Evolutionary conservation across 2,329 filamentous ascomycete species (phyloP).

Genomic region (Colletotrichum tropicicola): DNA sequence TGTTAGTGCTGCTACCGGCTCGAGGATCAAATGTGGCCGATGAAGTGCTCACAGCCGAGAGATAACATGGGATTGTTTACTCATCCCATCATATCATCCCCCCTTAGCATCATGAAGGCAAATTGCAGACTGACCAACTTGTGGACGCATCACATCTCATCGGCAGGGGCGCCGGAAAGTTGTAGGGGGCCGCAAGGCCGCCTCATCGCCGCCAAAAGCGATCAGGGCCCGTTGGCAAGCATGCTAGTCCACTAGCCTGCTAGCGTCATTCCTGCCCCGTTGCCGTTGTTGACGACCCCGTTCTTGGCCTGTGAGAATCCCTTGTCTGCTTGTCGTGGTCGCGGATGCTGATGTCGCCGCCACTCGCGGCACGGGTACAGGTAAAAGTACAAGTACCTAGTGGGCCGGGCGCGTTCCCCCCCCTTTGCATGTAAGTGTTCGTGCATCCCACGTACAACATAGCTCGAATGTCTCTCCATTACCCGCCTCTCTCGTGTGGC

Average conservation of each 20-base stretch:
- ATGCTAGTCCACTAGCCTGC: constrained; percentile 1
- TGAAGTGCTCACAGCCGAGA: too few species aligned
- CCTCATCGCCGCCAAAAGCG: constrained; percentile 15
- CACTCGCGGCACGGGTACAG: not conserved
- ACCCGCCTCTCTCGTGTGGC: not conserved
- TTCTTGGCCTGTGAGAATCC: constrained; percentile 26
- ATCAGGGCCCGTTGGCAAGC: constrained; percentile 22
- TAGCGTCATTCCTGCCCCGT: constrained; percentile 27
- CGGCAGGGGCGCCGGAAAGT: constrained; percentile 26
- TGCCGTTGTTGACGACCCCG: constrained; percentile 11
- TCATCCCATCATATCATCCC: not conserved
- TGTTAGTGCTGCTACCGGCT: not conserved
- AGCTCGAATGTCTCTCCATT: constrained; percentile 17
- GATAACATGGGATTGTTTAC: constrained; percentile 17
- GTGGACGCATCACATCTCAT: constrained; percentile 14
- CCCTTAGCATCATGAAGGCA: not conserved
- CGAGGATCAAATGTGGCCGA: not conserved
- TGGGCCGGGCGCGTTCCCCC: not conserved
- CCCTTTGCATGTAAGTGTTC: constrained; percentile 19
- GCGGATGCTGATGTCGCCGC: constrained; percentile 2
- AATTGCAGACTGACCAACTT: constrained; percentile 9
- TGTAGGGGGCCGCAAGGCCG: constrained; percentile 24
- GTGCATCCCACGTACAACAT: constrained; percentile 23
- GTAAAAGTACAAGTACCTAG: constrained; percentile 5
- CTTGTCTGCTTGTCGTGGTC: constrained; percentile 12